phyloP scores from a whole-genome alignment of 73 alveolate species.

The Paramecium caudatum region DNA sequence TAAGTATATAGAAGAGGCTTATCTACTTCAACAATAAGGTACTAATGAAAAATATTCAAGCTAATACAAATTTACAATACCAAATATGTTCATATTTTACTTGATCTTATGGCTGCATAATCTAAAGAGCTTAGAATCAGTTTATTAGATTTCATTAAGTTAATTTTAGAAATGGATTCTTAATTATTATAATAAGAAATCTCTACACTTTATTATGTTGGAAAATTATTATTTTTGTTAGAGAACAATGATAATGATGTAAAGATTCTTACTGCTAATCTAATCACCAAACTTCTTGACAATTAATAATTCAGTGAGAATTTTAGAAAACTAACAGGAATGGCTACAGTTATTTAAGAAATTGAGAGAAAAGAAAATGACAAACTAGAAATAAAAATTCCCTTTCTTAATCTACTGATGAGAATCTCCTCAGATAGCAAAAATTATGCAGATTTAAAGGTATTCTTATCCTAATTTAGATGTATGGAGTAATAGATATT shows the following conservation, averaged over 20 bases:
- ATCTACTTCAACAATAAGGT: not conserved
- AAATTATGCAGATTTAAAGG: constrained; percentile 52
- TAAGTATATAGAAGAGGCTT: not conserved
- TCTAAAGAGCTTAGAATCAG: not conserved
- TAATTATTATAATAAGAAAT: not conserved
- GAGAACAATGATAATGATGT: not conserved
- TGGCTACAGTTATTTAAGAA: constrained; percentile 64
- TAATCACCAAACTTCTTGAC: not conserved
- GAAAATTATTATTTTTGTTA: not conserved
- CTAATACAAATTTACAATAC: not conserved
- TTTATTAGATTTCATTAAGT: not conserved
- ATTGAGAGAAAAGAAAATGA: constrained; percentile 52
- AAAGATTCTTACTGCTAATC: not conserved
- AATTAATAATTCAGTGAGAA: constrained; percentile 25
- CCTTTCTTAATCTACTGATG: constrained; percentile 47
- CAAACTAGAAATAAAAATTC: constrained; percentile 57
- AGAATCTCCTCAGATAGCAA: constrained; percentile 22
- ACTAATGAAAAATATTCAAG: not conserved
- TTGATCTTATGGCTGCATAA: not conserved
- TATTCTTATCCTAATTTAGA: not conserved
- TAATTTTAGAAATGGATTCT: not conserved
- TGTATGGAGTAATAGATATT: not conserved
- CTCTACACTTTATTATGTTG: not conserved
- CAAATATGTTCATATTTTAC: not conserved
- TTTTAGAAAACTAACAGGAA: constrained; percentile 65